Evolutionary conservation across 306 rosid species (phyloP), one percentile per base, ranked within the genome.

Genomic region (Benincasa hispida): DNA sequence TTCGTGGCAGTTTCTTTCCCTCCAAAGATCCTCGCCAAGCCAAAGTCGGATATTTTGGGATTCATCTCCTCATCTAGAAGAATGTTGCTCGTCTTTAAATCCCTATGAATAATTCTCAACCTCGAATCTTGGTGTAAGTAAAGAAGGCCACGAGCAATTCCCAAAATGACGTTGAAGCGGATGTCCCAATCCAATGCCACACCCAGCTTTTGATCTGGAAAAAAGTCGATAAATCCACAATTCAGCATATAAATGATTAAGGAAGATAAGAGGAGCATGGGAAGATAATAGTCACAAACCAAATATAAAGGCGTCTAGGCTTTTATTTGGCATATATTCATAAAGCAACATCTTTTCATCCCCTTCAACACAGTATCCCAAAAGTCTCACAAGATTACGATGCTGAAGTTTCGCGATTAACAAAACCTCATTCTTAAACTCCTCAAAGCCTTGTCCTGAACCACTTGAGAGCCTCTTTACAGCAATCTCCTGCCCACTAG

Each of bases 111-210:
- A 76, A 91, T 84, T 79, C 97, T 87, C 73, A 91, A 39, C 34
- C 96, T 88, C 3, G 93, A 92, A 81, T 92, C 96, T 84, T 92
- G 86, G 13, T 92, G 96, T 12, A 92, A 90, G 57, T 92, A 92
- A 59, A 92, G 88, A 22, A 92, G 93, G 17, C 96, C 97, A 42
- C 95, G 87, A 59, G 91, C 92, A 39, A 92, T 88, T 28, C 97
- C 96, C 57, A 89, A 28, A 59, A 92, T 86, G 85, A 91, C 82
- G 54, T 82, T 87, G 81, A 91, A 86, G 48, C 93, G 93, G 84
- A 84, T 72, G 14, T 87, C 59, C 97, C 94, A 91, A 41, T 87
- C 87, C 81, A 91, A 59, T 58, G 58, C 22, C 51, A 32, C 67
- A 58, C 92, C 79, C 21, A 76, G 76, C 86, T 86, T 91, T 72